Evolutionary conservation across 352 stramenopile species (phyloP).

Genomic region (Blastocystis sp.): DNA sequence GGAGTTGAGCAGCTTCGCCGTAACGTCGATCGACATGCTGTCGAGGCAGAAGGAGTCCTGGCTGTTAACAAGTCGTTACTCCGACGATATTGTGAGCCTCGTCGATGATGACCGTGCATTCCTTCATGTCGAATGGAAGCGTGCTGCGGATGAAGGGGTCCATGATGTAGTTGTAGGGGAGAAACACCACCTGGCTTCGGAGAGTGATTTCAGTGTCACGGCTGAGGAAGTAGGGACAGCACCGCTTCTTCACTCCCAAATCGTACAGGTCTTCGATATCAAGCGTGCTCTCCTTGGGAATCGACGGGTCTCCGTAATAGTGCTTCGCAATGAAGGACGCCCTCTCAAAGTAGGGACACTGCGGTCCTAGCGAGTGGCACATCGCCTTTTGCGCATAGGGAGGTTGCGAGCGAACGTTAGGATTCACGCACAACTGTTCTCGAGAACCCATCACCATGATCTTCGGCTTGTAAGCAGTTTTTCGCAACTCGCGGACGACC

Average conservation of each 20-base stretch:
- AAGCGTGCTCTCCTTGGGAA: conserved; percentile 67
- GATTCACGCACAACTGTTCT: conserved; percentile 77
- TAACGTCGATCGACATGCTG: conserved; percentile 86
- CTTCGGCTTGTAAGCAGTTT: conserved; percentile 66
- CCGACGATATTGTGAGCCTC: conserved; percentile 96
- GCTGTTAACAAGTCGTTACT: conserved; percentile 36
- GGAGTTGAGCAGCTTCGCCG: conserved; percentile 81
- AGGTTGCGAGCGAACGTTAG: background rate
- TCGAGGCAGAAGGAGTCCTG: conserved; percentile 79
- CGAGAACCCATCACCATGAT: conserved; percentile 73
- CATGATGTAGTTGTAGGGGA: conserved; percentile 99
- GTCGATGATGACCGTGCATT: conserved; percentile 95
- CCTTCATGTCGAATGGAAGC: conserved; percentile 83
- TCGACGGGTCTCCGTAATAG: conserved; percentile 56
- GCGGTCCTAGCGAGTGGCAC: conserved; percentile 13
- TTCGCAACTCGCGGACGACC: conserved; percentile 80
- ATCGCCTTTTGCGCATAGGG: background rate
- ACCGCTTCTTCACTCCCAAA: conserved; percentile 64
- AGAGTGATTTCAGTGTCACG: conserved; percentile 70
- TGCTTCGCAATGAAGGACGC: background rate
- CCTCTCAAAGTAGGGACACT: conserved; percentile 35
- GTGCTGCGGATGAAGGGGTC: conserved; percentile 71
- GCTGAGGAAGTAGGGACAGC: conserved; percentile 93
- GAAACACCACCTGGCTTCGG: conserved; percentile 86
- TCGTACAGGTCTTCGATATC: conserved; percentile 95